phyloP scores from a whole-genome alignment of 139 green algal species.

The Tetraselmis striata region DNA sequence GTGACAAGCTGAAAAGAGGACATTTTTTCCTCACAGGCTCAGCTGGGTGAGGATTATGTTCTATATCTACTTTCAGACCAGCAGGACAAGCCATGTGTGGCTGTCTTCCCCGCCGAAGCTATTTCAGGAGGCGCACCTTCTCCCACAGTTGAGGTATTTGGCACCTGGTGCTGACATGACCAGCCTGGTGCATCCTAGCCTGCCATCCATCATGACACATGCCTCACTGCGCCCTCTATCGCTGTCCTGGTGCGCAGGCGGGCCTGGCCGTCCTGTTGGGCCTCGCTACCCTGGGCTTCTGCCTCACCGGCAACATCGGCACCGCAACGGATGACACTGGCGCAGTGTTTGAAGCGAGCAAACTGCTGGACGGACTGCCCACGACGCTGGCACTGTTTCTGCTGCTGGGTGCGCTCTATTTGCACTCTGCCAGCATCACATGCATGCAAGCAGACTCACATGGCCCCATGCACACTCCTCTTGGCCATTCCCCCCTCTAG shows the following conservation, averaged over 20 bases:
- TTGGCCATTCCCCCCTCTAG: too few species aligned
- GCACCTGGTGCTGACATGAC: too few species aligned
- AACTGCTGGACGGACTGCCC: not conserved
- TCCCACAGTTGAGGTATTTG: not conserved
- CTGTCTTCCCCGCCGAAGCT: slow-evolving; percentile 43
- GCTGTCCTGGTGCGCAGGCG: slow-evolving; percentile 19
- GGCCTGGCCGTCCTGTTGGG: slow-evolving; percentile 53
- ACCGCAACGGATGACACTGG: not conserved
- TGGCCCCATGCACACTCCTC: too few species aligned
- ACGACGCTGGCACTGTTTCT: slow-evolving; percentile 9
- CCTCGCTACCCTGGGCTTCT: slow-evolving; percentile 43
- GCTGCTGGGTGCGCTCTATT: slow-evolving; percentile 17
- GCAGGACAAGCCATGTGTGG: slow-evolving; percentile 58
- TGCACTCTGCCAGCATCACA: too few species aligned
- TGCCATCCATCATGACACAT: too few species aligned
- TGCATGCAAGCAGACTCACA: too few species aligned
- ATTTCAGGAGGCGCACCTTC: not conserved
- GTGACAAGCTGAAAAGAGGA: slow-evolving; percentile 2
- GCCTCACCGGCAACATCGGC: slow-evolving; percentile 38
- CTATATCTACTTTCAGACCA: slow-evolving; percentile 68
- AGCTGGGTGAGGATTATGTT: slow-evolving; percentile 53
- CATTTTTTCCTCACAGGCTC: too few species aligned
- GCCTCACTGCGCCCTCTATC: not conserved
- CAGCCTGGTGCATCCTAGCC: not conserved
- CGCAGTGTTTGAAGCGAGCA: not conserved